Evolutionary conservation across 2,329 filamentous ascomycete genomes (phyloP).

Genomic region (Trichophaea hybrida): DNA sequence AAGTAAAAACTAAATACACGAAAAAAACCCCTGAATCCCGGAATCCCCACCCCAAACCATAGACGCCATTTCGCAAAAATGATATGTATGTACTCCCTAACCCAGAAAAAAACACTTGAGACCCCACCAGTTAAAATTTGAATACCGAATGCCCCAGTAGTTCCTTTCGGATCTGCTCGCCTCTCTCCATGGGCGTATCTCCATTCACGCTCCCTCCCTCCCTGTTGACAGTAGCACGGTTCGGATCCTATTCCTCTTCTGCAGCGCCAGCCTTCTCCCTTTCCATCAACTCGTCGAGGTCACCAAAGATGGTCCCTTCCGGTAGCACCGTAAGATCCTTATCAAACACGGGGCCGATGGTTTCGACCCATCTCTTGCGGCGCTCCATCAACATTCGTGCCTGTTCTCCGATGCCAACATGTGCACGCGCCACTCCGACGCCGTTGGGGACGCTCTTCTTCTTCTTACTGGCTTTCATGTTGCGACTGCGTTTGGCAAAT

Average conservation of each 20-base stretch:
- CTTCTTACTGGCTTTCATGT: slow-evolving; percentile 87
- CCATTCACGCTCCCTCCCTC: too few species aligned
- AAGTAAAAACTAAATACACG: too few species aligned
- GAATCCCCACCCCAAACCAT: too few species aligned
- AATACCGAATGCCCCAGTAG: too few species aligned
- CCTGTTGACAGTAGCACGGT: too few species aligned
- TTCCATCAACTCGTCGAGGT: slow-evolving; percentile 24
- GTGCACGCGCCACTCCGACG: slow-evolving; percentile 45
- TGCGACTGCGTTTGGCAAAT: slow-evolving; percentile 88
- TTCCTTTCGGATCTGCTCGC: too few species aligned
- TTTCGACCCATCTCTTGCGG: slow-evolving; percentile 74
- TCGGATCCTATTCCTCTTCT: not conserved
- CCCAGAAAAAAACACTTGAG: too few species aligned
- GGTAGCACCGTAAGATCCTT: slow-evolving; percentile 40
- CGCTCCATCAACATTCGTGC: slow-evolving; percentile 89
- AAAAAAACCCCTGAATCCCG: too few species aligned
- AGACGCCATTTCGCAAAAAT: too few species aligned
- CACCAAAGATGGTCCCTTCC: slow-evolving; percentile 24
- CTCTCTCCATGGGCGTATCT: too few species aligned
- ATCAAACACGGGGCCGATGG: slow-evolving; percentile 79
- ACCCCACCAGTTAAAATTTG: too few species aligned
- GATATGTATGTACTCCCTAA: too few species aligned
- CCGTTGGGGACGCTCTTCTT: slow-evolving; percentile 59
- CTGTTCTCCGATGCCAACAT: slow-evolving; percentile 77
- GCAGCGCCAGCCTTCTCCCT: slow-evolving; percentile 9